A percentile compares a stretch with the other conserved stretches of the same genome.
Evolutionary conservation across 768 basidiomycete species (phyloP).

Genomic region (Suillus fuscotomentosus): DNA sequence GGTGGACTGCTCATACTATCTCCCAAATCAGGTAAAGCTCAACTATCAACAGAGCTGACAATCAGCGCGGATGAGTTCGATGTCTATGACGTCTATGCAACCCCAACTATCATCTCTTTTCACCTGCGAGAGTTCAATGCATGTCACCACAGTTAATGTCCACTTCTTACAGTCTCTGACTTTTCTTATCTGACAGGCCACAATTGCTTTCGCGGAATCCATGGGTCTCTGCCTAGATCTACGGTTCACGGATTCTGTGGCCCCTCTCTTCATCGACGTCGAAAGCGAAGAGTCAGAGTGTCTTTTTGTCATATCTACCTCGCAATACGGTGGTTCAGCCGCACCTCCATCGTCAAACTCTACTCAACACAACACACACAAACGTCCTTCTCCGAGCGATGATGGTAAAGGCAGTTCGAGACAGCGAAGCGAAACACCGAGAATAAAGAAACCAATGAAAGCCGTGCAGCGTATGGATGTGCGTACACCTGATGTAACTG

Average conservation of each 20-base stretch:
- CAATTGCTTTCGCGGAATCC: constrained; percentile 75
- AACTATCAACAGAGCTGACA: constrained; percentile 72
- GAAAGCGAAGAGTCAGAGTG: constrained; percentile 64
- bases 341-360: constrained; percentile 15
- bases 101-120: constrained; percentile 71
- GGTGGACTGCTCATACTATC: neutral
- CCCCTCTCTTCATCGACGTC: constrained; percentile 75
- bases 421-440: constrained; percentile 35
- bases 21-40: constrained; percentile 46
- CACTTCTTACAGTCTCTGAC: constrained; percentile 1
- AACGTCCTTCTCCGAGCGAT: constrained; percentile 21
- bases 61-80: constrained; percentile 84
- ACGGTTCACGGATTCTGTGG: constrained; percentile 71
- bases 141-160: constrained; percentile 14
- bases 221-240: constrained; percentile 63
- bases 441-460: constrained; percentile 38
- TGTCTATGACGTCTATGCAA: constrained; percentile 59
- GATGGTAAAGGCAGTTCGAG: constrained; percentile 19
- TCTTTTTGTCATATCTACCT: constrained; percentile 81
- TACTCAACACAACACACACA: constrained; percentile 13
- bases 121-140: constrained; percentile 86
- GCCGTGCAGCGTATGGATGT: constrained; percentile 33
- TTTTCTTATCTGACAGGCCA: constrained; percentile 50
- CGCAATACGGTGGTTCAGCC: constrained; percentile 43
- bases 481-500: neutral